A percentile compares a stretch with the other conserved stretches of the same genome.
These are phyloP conservation scores for Cruciata laevipes DNA, from an alignment of 257 asterid species.

Conservation along the genomic window DNA sequence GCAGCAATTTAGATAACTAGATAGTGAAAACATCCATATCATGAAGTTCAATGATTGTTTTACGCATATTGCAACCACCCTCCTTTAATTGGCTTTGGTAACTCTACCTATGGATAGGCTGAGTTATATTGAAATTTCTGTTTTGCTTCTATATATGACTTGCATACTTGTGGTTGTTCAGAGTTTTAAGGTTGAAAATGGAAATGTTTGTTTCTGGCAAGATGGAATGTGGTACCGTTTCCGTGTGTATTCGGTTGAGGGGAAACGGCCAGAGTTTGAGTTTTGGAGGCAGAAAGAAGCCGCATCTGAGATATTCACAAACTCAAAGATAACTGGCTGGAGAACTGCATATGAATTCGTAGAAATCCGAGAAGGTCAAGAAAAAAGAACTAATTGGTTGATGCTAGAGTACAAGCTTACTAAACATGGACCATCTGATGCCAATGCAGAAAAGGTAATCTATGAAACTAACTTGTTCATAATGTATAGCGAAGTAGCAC, in stretches of 20 bases:
- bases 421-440: slow-evolving; percentile 18
- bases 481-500: background rate
- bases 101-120: background rate
- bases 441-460: slow-evolving; percentile 38
- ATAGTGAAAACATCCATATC: background rate
- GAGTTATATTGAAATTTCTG: background rate
- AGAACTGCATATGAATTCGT: slow-evolving; percentile 48
- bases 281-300: slow-evolving; percentile 51
- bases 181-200: background rate
- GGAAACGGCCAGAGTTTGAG: slow-evolving; percentile 32
- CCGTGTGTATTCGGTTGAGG: no score
- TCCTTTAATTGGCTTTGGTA: background rate
- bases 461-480: background rate
- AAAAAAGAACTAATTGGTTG: no score
- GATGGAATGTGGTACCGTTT: slow-evolving; percentile 52
- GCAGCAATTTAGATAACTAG: background rate
- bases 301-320: slow-evolving; percentile 34
- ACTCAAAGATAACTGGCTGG: slow-evolving; percentile 46
- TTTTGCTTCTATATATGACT: background rate
- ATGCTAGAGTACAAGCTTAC: slow-evolving; percentile 55
- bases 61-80: background rate
- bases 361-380: no score
- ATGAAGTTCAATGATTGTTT: background rate
- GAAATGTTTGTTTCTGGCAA: slow-evolving; percentile 27
- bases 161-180: background rate